These are phyloP conservation scores for Daldinia bambusicola DNA, from an alignment of 495 filamentous ascomycete species.

Conservation along the genomic window DNA sequence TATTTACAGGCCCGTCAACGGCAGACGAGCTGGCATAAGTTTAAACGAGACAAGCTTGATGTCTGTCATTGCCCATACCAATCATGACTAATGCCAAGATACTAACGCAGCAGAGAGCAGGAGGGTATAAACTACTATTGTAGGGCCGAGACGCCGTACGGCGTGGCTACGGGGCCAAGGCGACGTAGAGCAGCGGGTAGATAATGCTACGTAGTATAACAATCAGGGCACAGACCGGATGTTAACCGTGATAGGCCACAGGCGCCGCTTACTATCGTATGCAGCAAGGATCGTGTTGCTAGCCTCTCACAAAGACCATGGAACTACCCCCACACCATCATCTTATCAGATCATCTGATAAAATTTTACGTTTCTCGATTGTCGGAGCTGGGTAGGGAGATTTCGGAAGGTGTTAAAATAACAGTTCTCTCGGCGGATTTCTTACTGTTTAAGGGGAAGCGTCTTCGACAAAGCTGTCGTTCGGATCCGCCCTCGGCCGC, in stretches of 20 bases:
- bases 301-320: conserved; percentile 10
- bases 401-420: conserved; percentile 27
- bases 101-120: background rate
- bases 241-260: conserved; percentile 27
- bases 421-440: background rate
- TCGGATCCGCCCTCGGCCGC: conserved; percentile 11
- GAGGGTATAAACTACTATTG: background rate
- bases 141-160: conserved; percentile 12
- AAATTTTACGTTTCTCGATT: conserved; percentile 32
- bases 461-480: conserved; percentile 5
- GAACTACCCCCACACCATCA: conserved; percentile 19
- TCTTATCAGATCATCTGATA: conserved; percentile 45
- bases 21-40: background rate
- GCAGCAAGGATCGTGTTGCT: conserved; percentile 14
- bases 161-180: conserved; percentile 10
- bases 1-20: too few relatives aligned
- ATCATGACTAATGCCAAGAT: conserved; percentile 38
- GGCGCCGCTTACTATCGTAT: conserved; percentile 12
- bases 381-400: conserved; percentile 5
- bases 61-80: background rate
- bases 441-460: conserved; percentile 7
- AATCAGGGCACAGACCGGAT: conserved; percentile 1
- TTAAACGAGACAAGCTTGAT: background rate
- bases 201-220: conserved; percentile 22
- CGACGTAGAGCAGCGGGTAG: conserved; percentile 16